Conservation (phyloP, 1,139 yeast species). For the Blastobotrys serpentis region DNA sequence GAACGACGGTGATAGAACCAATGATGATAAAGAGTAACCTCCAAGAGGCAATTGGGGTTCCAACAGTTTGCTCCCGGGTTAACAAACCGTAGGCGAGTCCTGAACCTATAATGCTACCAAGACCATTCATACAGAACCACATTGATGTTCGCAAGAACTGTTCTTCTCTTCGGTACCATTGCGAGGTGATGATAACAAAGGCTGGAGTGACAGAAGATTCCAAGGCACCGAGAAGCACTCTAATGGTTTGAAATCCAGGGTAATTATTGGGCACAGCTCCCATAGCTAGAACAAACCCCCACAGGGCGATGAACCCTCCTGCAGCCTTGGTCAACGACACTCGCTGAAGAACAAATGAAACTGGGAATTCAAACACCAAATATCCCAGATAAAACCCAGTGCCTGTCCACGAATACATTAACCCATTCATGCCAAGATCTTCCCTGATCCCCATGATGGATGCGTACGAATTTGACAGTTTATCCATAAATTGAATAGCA, state of each 20-base stretch:
- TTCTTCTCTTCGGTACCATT: slow-evolving; percentile 35
- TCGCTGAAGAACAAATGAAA: slow-evolving; percentile 49
- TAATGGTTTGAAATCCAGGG: slow-evolving; percentile 55
- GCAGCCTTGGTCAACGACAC: slow-evolving; percentile 55
- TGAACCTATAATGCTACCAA: slow-evolving; percentile 39
- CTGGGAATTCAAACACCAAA: slow-evolving; percentile 53
- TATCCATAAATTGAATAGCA: slow-evolving; percentile 16
- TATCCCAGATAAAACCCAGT: slow-evolving; percentile 57
- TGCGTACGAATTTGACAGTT: slow-evolving; percentile 55
- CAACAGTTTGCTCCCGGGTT: slow-evolving; percentile 41
- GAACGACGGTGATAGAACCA: slow-evolving; percentile 50
- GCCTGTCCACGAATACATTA: slow-evolving; percentile 40
- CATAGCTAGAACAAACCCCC: slow-evolving; percentile 50
- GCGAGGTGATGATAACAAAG: slow-evolving; percentile 29
- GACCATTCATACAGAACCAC: slow-evolving; percentile 46
- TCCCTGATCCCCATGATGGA: slow-evolving; percentile 43
- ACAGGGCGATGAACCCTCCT: slow-evolving; percentile 45
- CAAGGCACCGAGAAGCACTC: slow-evolving; percentile 57
- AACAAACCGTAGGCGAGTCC: slow-evolving; percentile 42
- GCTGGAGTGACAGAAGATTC: slow-evolving; percentile 64
- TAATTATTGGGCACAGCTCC: slow-evolving; percentile 56
- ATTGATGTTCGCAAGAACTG: slow-evolving; percentile 54
- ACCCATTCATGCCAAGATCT: slow-evolving; percentile 16
- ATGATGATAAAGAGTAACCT: slow-evolving; percentile 59
- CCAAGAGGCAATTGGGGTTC: slow-evolving; percentile 53